Conservation (phyloP, 2,329 filamentous ascomycete species). For the Rachicladosporium sp. region DNA sequence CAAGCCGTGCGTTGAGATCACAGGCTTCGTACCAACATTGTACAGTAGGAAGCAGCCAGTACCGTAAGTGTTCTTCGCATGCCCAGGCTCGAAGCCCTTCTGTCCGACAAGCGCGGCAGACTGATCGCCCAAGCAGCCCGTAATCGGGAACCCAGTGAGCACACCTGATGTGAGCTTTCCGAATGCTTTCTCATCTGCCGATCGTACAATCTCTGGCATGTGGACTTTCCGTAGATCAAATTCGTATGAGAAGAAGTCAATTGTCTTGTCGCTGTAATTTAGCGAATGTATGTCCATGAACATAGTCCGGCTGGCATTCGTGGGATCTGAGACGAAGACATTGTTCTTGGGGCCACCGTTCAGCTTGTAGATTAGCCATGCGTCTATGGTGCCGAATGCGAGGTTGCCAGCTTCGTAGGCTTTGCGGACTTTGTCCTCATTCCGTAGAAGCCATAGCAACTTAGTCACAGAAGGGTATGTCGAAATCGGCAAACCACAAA, state of each 20-base stretch:
- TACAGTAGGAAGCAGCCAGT: constrained; percentile 78
- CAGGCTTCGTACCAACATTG: constrained; percentile 69
- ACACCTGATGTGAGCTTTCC: constrained; percentile 53
- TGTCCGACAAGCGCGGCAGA: constrained; percentile 68
- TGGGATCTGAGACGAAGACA: constrained; percentile 71
- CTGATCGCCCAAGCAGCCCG: constrained; percentile 79
- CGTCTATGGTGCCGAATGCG: constrained; percentile 77
- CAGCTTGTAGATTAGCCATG: constrained; percentile 76
- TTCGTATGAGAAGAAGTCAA: constrained; percentile 58
- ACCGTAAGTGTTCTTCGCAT: constrained; percentile 79
- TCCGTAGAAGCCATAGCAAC: constrained; percentile 67
- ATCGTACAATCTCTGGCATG: constrained; percentile 73
- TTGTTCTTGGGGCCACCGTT: constrained; percentile 58
- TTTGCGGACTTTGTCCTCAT: constrained; percentile 54
- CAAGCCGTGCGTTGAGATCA: constrained; percentile 67
- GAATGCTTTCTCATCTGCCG: constrained; percentile 61
- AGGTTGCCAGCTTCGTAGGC: constrained; percentile 67
- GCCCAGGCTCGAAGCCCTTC: constrained; percentile 59
- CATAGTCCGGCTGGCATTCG: constrained; percentile 85
- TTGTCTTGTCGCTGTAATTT: constrained; percentile 63
- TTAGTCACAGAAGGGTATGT: constrained; percentile 84
- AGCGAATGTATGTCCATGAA: constrained; percentile 80
- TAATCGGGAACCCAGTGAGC: constrained; percentile 59
- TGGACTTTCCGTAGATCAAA: constrained; percentile 60
- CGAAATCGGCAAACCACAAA: constrained; percentile 72